phyloP scores from a whole-genome alignment of 2,329 filamentous ascomycete species.

The Scedosporium minutisporum region DNA sequence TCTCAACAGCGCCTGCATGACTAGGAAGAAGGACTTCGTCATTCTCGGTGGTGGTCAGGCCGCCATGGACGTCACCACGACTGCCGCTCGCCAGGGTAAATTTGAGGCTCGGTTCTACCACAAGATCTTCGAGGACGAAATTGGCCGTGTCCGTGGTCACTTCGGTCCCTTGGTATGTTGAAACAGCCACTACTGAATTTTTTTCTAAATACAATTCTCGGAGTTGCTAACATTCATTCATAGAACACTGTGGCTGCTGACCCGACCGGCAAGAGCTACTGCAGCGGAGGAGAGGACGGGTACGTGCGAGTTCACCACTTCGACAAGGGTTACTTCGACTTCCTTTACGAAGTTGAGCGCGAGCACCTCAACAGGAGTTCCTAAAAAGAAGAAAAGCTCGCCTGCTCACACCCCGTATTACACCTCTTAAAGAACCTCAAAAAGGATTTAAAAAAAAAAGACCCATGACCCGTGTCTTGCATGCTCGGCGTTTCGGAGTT shows the following conservation, averaged over 20 bases:
- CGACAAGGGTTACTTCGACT: conserved; percentile 97
- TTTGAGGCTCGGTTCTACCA: conserved; percentile 99
- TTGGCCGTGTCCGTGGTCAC: conserved; percentile 91
- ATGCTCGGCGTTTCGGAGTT: conserved; percentile 1
- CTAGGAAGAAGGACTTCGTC: conserved; percentile 92
- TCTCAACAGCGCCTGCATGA: conserved; percentile 90
- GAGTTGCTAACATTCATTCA: conserved; percentile 4
- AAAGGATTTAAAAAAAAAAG: background rate
- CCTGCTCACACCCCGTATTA: background rate
- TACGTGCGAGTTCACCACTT: conserved; percentile 98
- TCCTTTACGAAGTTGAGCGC: conserved; percentile 96
- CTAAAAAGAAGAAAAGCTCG: background rate
- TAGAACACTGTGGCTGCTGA: conserved; percentile 89
- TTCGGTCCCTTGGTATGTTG: conserved; percentile 68
- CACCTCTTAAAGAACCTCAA: background rate
- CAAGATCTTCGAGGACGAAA: conserved; percentile 99
- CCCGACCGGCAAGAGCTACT: conserved; percentile 85
- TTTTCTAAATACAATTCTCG: background rate
- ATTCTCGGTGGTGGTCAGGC: conserved; percentile 97
- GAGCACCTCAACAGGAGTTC: conserved; percentile 46
- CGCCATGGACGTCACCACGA: conserved; percentile 97
- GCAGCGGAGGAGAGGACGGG: conserved; percentile 92
- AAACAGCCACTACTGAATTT: background rate
- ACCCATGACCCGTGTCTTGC: background rate
- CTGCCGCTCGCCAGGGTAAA: conserved; percentile 88